phyloP scores from a whole-genome alignment of 768 basidiomycete species.

The Pluteus cervinus region DNA sequence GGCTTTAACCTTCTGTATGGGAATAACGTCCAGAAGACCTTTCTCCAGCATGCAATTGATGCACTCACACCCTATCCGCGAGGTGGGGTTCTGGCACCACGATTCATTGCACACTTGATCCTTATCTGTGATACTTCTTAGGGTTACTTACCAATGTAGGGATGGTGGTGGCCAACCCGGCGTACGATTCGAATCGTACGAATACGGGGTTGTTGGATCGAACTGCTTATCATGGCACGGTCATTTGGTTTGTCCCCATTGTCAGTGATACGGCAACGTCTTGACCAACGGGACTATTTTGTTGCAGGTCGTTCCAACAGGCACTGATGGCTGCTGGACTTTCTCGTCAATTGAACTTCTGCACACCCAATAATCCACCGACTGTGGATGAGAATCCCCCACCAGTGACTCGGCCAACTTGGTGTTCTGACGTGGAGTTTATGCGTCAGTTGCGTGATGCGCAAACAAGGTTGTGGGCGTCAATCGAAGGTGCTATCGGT shows the following conservation, averaged over 20 bases:
- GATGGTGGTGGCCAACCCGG: slow-evolving; percentile 41
- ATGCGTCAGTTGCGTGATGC: slow-evolving; percentile 26
- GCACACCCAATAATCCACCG: slow-evolving; percentile 17
- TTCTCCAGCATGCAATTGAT: slow-evolving; percentile 30
- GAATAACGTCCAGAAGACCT: slow-evolving; percentile 27
- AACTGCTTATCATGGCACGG: slow-evolving; percentile 30
- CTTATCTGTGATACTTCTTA: slow-evolving; percentile 5
- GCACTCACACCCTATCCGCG: slow-evolving; percentile 37
- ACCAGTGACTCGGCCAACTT: slow-evolving; percentile 19
- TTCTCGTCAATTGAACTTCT: slow-evolving; percentile 29
- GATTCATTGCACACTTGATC: background rate
- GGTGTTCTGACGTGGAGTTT: slow-evolving; percentile 30
- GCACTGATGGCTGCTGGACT: slow-evolving; percentile 38
- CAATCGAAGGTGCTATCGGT: slow-evolving; percentile 27
- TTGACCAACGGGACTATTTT: background rate
- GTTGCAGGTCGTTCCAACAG: slow-evolving; percentile 33
- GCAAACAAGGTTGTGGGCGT: slow-evolving; percentile 30
- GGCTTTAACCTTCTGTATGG: slow-evolving; percentile 34
- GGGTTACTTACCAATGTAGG: slow-evolving; percentile 39
- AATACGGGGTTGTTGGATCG: slow-evolving; percentile 29
- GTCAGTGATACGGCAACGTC: slow-evolving; percentile 7
- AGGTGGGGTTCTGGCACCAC: slow-evolving; percentile 16
- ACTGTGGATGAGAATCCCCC: slow-evolving; percentile 17
- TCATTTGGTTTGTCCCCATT: too few species aligned
- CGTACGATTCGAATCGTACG: slow-evolving; percentile 35